Base-by-base conservation (phyloP, 1,139 yeast genomes). In the Protomyces pachydermus region DNA sequence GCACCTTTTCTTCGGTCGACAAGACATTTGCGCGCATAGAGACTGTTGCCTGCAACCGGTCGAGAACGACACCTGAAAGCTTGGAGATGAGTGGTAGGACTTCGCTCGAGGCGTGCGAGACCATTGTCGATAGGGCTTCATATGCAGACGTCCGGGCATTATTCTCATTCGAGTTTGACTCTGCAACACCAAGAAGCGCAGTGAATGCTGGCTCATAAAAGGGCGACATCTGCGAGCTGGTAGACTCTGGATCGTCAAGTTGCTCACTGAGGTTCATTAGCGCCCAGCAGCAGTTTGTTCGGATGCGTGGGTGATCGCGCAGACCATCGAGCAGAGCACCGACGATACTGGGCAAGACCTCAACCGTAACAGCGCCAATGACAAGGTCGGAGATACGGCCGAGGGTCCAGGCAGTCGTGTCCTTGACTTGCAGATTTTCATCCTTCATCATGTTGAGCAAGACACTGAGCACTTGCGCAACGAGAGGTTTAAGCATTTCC, bases 221-320 rank as follows among this genome's bases (percentile, higher is more conserved):
- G 67, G 81, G 86, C 38, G 96, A 87, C 79, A 93, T 81, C 42
- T 85, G 80, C 37, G 89, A 83, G 14, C 85, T 76, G 25, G 82
- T 83, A 56, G 77, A 77, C 39, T 76, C 75, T 35, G 39, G 58
- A 8, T 73, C 74, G 69, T 88, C 83, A 67, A 91, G 78, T 74
- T 91, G 97, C 75, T 93, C 98, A 54, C 88, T 83, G 69, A 93
- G 80, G 75, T 93, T 93, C 79, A 93, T 93, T 67, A 93, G 81
- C 3, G 97, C 86, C 98, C 98, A 93, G 76, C 98, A 90, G 77
- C 97, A 91, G 78, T 95, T 93, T 38, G 97, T 89, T 4, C 93
- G 84, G 38, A 93, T 96, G 76, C 88, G 89, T 56, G 97, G 91
- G 75, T 90, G 95, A 74, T 91, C 98, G 69, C 81, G 83, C 69